Conservation (phyloP, 345 rosid species). For the Salix exigua region DNA sequence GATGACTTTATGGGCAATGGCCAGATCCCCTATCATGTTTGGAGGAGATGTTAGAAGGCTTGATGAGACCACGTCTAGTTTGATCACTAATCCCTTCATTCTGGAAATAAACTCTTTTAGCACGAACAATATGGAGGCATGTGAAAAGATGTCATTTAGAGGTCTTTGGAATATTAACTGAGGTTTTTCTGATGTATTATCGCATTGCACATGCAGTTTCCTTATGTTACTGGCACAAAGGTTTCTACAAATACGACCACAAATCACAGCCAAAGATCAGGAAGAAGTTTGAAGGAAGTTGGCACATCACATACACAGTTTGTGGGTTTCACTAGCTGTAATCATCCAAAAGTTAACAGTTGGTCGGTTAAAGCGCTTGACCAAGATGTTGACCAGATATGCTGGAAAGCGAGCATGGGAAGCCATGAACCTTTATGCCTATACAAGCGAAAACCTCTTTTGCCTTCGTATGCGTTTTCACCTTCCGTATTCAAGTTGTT, state of each 20-base stretch:
- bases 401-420: slow-evolving; percentile 52
- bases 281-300: slow-evolving; percentile 14
- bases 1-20: slow-evolving; percentile 95
- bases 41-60: slow-evolving; percentile 86
- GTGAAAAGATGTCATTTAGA: slow-evolving; percentile 14
- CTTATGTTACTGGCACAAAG: slow-evolving; percentile 31
- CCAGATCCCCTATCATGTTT: slow-evolving; percentile 88
- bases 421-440: slow-evolving; percentile 56
- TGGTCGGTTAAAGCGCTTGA: slow-evolving; percentile 51
- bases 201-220: slow-evolving; percentile 46
- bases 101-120: slow-evolving; percentile 71
- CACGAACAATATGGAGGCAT: slow-evolving; percentile 70
- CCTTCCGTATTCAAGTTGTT: slow-evolving; percentile 3
- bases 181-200: not conserved
- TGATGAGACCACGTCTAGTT: slow-evolving; percentile 50
- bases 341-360: slow-evolving; percentile 49
- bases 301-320: slow-evolving; percentile 25
- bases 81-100: slow-evolving; percentile 66
- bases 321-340: slow-evolving; percentile 68
- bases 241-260: slow-evolving; percentile 7
- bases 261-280: slow-evolving; percentile 2
- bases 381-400: slow-evolving; percentile 47
- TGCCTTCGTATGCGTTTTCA: slow-evolving; percentile 39
- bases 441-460: slow-evolving; percentile 51
- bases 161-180: slow-evolving; percentile 5